Percentiles rank a stretch among this genome's conserved stretches.
These are phyloP conservation scores for Rhizoclosmatium globosum DNA, from an alignment of 192 early-diverging fungal genomes.

Conservation along the genomic window DNA sequence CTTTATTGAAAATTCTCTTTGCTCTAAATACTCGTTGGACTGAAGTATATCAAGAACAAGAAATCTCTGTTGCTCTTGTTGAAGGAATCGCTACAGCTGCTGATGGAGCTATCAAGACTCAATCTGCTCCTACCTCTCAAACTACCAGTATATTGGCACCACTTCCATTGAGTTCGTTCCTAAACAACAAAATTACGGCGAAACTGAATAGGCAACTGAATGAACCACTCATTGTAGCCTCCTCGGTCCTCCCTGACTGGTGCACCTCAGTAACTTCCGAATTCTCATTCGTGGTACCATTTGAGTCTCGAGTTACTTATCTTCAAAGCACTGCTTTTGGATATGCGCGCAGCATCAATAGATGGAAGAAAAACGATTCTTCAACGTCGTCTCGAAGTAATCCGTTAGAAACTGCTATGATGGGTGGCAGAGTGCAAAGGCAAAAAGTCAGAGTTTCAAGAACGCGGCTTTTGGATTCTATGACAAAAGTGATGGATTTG, in stretches of 20 bases:
- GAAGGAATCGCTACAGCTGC: constrained; percentile 34
- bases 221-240: constrained; percentile 89
- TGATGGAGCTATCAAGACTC: not conserved
- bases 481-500: constrained; percentile 86
- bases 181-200: constrained; percentile 83
- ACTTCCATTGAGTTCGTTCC: constrained; percentile 60
- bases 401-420: constrained; percentile 4
- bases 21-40: constrained; percentile 52
- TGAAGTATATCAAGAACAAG: constrained; percentile 46
- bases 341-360: constrained; percentile 77
- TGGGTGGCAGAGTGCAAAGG: constrained; percentile 75
- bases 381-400: not conserved
- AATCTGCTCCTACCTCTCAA: not conserved
- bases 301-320: constrained; percentile 80
- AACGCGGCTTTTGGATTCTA: constrained; percentile 78
- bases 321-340: constrained; percentile 89
- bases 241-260: constrained; percentile 82
- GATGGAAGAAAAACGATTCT: constrained; percentile 59
- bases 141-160: constrained; percentile 5
- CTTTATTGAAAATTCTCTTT: constrained; percentile 49
- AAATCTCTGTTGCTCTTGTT: not conserved
- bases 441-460: constrained; percentile 92
- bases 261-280: constrained; percentile 64
- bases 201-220: constrained; percentile 88
- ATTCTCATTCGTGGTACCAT: constrained; percentile 84